Evolutionary conservation across 2,329 filamentous ascomycete species (phyloP), one percentile per base, ranked within the genome.

Genomic region (Neofusicoccum ribis): DNA sequence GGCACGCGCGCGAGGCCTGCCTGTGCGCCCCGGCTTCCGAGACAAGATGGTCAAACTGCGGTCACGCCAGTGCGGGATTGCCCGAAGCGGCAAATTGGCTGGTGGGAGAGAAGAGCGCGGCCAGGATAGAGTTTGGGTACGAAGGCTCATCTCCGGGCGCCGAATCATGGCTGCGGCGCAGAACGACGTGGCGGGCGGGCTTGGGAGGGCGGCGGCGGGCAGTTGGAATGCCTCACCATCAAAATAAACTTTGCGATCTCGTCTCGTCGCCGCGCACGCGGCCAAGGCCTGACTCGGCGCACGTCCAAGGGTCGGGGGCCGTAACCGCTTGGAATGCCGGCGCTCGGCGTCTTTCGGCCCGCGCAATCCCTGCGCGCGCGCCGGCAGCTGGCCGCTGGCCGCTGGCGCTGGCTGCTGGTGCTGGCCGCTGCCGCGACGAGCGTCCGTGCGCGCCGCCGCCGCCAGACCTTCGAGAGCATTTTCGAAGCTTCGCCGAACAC

Each of bases 311-410:
- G 17, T 27, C 46, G 20, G 20, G 46, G 6, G 17, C 17, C 17
- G 46, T 27, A 6, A 5, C n/a, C 51, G 51, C 36, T 36, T 54
- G 37, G 20, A 44, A 34, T 15, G 20, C 54, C 54, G 54, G 46
- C 37, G 39, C 39, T 14, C 37, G 49, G 27, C 44, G 36, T n/a
- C 15, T 64, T 54, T 64, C 61, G 61, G 61, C 61, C 61, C 61
- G 61, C 47, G 23, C 15, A n/a, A 23, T 15, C 27, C 41, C 27
- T 44, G 56, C 56, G 12, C n/a, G 52, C 27, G 11, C 23, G 12
- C 36, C 52, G 12, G 20, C 47, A 3, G 12, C 15, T 36, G 59
- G 41, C 47, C 7, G 60, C 34, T 20, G 20, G 20, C 20, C 20
- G 20, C 20, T 20, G 20, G n/a, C n/a, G n/a, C n/a, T n/a, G n/a